A percentile compares a stretch with the other conserved stretches of the same genome.
These are phyloP conservation scores for Saturnispora silvae DNA, from an alignment of 805 yeast species.

Conservation along the genomic window DNA sequence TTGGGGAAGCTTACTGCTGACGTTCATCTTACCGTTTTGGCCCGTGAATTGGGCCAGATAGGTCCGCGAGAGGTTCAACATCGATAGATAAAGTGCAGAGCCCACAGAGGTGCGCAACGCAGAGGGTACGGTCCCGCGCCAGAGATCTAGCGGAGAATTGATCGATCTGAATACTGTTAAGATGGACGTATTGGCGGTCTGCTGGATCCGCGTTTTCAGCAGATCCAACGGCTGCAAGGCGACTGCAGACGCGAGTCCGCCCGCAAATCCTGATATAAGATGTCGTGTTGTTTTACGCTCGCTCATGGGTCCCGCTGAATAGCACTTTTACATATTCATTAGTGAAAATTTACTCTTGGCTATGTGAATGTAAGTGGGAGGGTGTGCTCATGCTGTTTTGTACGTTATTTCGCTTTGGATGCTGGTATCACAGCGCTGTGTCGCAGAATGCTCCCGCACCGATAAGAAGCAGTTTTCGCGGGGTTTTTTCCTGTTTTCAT, in stretches of 20 bases:
- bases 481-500: too few species aligned
- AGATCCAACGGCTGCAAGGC: constrained; percentile 82
- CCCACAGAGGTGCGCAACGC: constrained; percentile 86
- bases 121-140: constrained; percentile 94
- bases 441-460: too few species aligned
- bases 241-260: constrained; percentile 76
- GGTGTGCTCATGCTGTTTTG: too few species aligned
- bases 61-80: constrained; percentile 52
- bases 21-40: constrained; percentile 1
- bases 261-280: constrained; percentile 68
- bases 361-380: too few species aligned
- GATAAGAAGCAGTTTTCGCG: too few species aligned
- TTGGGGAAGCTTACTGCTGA: constrained; percentile 50
- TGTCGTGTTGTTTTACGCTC: constrained; percentile 33
- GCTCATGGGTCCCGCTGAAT: background rate
- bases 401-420: too few species aligned
- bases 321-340: too few species aligned
- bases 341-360: too few species aligned
- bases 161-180: constrained; percentile 30
- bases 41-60: constrained; percentile 1
- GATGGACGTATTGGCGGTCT: constrained; percentile 29
- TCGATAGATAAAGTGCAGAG: constrained; percentile 73
- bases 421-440: too few species aligned
- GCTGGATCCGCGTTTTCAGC: constrained; percentile 80
- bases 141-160: constrained; percentile 40